Conservation (phyloP, 192 early-diverging fungal genomes). For the Rhizophagus sp. region DNA sequence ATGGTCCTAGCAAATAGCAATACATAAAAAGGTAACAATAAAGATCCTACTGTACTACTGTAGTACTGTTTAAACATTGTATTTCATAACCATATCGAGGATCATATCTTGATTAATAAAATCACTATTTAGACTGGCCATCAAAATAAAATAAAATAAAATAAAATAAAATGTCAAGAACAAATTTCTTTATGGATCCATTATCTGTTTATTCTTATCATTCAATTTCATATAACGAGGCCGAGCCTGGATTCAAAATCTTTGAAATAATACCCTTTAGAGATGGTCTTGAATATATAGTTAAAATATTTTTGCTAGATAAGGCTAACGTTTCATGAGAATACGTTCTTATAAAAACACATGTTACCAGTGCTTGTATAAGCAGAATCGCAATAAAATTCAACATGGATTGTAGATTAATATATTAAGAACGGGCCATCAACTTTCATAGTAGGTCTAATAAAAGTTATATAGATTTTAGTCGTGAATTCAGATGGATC, state of each 20-base stretch:
- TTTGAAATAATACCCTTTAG: not conserved
- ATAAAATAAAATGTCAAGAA: too few species aligned
- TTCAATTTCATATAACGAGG: too few species aligned
- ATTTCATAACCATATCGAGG: too few species aligned
- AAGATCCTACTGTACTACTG: too few species aligned
- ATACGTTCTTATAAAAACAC: not conserved
- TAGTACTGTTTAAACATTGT: too few species aligned
- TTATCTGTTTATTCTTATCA: too few species aligned
- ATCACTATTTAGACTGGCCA: too few species aligned
- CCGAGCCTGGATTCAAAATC: not conserved
- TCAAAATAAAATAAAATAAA: too few species aligned
- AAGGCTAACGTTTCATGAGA: not conserved
- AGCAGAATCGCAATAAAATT: not conserved
- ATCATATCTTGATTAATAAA: too few species aligned
- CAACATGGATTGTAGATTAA: not conserved
- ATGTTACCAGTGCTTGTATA: not conserved
- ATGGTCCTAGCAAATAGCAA: too few species aligned
- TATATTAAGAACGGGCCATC: not conserved
- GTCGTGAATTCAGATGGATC: not conserved
- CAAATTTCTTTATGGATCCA: too few species aligned
- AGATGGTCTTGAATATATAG: not conserved
- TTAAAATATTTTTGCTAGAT: not conserved
- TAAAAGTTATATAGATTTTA: not conserved
- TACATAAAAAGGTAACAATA: too few species aligned
- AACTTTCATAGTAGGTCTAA: not conserved